Conservation (phyloP, 768 basidiomycete species). For the Exsudoporus frostii region DNA sequence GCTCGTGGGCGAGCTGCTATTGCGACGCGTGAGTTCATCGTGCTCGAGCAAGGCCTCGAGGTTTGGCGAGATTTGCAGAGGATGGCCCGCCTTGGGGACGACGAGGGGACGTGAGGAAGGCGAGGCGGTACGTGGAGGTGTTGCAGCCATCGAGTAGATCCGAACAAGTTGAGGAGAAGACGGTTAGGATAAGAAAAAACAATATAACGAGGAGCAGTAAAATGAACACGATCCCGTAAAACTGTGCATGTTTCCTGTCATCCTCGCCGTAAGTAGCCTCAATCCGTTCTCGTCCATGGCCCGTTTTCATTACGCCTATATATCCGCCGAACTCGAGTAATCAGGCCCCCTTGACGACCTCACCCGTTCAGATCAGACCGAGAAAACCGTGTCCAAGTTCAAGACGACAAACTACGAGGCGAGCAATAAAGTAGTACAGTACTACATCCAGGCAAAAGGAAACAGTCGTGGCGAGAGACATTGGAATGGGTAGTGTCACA, state of each 20-base stretch:
- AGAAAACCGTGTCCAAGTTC: background rate
- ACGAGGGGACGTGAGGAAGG: constrained; percentile 3
- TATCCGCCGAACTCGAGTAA: background rate
- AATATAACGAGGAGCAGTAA: background rate
- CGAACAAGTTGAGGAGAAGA: background rate
- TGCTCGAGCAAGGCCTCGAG: constrained; percentile 59
- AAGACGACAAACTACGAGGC: background rate
- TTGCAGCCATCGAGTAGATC: constrained; percentile 17
- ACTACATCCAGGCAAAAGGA: constrained; percentile 1
- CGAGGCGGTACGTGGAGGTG: constrained; percentile 21
- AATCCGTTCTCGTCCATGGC: background rate
- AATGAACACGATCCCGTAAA: constrained; percentile 17
- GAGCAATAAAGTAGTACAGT: background rate
- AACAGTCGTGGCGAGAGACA: background rate
- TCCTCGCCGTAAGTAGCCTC: background rate
- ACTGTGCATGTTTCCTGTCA: background rate
- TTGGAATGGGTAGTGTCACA: constrained; percentile 1
- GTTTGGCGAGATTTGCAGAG: constrained; percentile 54
- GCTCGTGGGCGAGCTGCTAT: constrained; percentile 23
- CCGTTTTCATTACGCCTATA: background rate
- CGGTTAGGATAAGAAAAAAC: background rate
- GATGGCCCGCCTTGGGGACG: constrained; percentile 7
- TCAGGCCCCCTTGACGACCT: background rate
- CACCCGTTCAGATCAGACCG: background rate
- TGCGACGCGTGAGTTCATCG: constrained; percentile 46